These are phyloP conservation scores for Cyberlindnera nakhonratchasimensis DNA, from an alignment of 805 yeast genomes.

Conservation along the genomic window DNA sequence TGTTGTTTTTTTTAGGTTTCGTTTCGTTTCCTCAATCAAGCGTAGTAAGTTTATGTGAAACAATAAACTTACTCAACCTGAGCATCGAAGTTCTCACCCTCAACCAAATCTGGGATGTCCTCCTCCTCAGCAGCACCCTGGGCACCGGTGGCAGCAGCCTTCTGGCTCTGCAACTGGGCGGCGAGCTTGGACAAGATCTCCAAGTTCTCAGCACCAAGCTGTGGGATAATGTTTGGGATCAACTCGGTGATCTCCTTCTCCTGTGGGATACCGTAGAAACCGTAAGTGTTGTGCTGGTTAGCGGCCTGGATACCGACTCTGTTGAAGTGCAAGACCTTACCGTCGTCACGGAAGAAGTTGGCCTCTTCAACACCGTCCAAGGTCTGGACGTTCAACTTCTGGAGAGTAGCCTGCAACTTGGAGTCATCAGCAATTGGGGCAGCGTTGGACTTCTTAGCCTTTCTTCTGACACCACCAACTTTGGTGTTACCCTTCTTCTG, in stretches of 20 bases:
- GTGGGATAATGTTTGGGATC: constrained; percentile 91
- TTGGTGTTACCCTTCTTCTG: constrained; percentile 83
- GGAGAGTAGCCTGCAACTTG: constrained; percentile 84
- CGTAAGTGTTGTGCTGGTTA: constrained; percentile 84
- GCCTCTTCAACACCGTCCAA: constrained; percentile 93
- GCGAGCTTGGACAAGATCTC: constrained; percentile 87
- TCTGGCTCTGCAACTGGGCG: constrained; percentile 71
- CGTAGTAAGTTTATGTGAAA: too few relatives aligned
- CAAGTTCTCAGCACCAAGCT: constrained; percentile 93
- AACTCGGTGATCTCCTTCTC: constrained; percentile 89
- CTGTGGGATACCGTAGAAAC: constrained; percentile 92
- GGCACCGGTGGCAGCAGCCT: constrained; percentile 45
- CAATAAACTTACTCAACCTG: constrained; percentile 40
- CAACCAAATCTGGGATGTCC: constrained; percentile 69
- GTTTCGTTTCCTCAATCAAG: too few relatives aligned
- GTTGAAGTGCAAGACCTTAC: constrained; percentile 92
- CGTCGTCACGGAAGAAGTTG: constrained; percentile 95
- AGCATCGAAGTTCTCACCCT: constrained; percentile 63
- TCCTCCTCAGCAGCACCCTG: constrained; percentile 51
- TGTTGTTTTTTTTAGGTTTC: background rate
- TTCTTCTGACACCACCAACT: constrained; percentile 86
- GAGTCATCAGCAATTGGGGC: constrained; percentile 79
- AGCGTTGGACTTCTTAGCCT: constrained; percentile 73
- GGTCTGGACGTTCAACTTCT: constrained; percentile 85
- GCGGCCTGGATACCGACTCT: constrained; percentile 96